Base-by-base conservation (phyloP, 768 basidiomycete genomes). In the Mycena maculata region DNA sequence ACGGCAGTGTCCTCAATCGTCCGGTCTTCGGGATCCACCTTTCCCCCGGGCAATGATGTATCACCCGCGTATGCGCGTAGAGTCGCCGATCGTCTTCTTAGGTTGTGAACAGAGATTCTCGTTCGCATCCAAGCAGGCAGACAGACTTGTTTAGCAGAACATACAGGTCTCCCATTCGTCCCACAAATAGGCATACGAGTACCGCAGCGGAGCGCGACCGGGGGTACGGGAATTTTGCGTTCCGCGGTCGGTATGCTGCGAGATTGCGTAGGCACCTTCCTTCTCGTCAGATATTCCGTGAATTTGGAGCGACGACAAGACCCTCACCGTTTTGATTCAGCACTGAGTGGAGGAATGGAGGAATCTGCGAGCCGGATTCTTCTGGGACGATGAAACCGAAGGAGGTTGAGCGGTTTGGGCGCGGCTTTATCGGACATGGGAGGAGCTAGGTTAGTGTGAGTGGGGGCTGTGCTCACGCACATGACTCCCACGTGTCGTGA, bases 31-130 rank as follows among this genome's bases (percentile, higher is more conserved):
- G 81, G 80, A 18, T 97, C 95, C 9, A 90, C 84, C 74, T 90
- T 94, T 0, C 95, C 95, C 8, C 95, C 95, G 0, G 95, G 95
- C 6, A 97, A 79, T 1, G 93, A 92, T 0, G 95, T 97, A 75
- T 96, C 95, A 0, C 93, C 93, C 0, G 95, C 92, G 72, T 92
- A 97, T 11, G 90, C 85, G 39, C 88, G 82, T 71, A 97, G 79
- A 4, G 86, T 86, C 0, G 90, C 83, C 2, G 94, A 89, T 2
- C 95, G 89, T 67, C 95, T 96, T 45, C n/a, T 23, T 47, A 22
- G 23, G 25, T 6, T 18, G 27, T 15, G 6, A n/a, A 20, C 31
- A 12, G 30, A 8, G 5, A 15, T 13, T 31, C 27, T 8, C 20
- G 16, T 18, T 42, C 27, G 2, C 3, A 36, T 36, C 13, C 13